Percentiles rank a stretch among this genome's conserved stretches.
Conservation (phyloP, 345 rosid species). For the Moricandia arvensis region DNA sequence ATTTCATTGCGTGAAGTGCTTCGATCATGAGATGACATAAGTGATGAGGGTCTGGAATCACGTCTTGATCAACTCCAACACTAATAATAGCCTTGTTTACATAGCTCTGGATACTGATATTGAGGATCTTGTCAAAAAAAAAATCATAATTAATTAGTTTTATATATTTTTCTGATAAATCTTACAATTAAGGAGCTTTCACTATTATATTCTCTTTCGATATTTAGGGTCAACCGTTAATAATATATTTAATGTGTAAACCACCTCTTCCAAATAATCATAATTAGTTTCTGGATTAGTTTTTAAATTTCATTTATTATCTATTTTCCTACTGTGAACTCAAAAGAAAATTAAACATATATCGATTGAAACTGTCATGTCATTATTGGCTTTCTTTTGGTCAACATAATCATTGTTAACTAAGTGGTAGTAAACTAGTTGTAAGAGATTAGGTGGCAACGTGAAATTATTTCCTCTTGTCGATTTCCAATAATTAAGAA, state of each 20-base stretch:
- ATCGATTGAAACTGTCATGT: neutral
- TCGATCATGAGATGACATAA: conserved; percentile 56
- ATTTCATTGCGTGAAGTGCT: conserved; percentile 47
- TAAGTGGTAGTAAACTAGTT: neutral
- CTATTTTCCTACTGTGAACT: neutral
- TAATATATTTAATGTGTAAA: neutral
- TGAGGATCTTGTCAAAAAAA: conserved; percentile 47
- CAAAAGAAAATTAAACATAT: neutral
- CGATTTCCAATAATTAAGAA: no score
- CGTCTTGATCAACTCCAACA: conserved; percentile 55
- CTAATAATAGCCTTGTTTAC: conserved; percentile 51
- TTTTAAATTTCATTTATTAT: no score
- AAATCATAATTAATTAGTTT: neutral
- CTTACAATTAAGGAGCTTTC: neutral
- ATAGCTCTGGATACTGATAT: conserved; percentile 49
- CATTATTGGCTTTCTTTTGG: neutral
- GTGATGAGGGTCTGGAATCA: conserved; percentile 59
- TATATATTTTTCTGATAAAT: no score
- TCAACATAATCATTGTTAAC: neutral
- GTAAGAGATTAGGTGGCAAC: no score
- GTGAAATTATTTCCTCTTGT: no score
- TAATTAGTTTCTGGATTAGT: no score
- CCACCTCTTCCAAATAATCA: neutral
- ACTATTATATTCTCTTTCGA: neutral
- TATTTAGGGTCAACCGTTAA: neutral